phyloP scores from a whole-genome alignment of 1,284 basidiomycete species.

The Cutaneotrichosporon cutaneum region DNA sequence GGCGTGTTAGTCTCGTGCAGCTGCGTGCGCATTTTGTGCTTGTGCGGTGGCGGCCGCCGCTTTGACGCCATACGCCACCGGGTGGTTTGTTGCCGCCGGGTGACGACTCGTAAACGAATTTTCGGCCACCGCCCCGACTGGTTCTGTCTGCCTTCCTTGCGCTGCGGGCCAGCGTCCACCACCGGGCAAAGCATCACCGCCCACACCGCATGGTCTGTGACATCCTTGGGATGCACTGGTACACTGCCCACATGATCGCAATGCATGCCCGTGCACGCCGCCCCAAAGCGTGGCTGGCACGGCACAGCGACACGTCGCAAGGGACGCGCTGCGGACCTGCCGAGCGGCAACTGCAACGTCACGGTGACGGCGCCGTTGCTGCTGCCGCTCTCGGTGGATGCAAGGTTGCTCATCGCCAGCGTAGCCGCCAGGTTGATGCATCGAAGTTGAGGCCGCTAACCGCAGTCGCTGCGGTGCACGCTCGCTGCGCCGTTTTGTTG shows the following conservation, averaged over 20 bases:
- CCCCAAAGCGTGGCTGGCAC: neutral
- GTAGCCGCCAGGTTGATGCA: neutral
- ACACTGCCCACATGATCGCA: neutral
- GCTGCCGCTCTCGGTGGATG: neutral
- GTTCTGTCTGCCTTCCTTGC: neutral
- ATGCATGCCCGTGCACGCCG: conserved; percentile 3
- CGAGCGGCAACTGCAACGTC: neutral
- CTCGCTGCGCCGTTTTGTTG: neutral
- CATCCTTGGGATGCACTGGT: neutral
- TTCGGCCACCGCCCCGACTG: neutral
- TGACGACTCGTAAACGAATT: conserved; percentile 8
- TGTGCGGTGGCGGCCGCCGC: neutral
- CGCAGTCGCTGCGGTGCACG: neutral
- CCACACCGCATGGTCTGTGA: neutral
- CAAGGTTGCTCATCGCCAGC: neutral
- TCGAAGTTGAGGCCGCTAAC: neutral
- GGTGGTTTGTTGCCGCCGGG: neutral
- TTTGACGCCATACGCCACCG: neutral
- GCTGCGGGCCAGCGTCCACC: no score
- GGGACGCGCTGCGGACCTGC: neutral
- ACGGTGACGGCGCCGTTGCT: neutral
- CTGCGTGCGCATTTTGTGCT: neutral
- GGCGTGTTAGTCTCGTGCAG: neutral
- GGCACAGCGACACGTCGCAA: neutral
- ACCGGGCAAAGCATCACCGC: neutral